These are phyloP conservation scores for Apiospora malaysiana DNA, from an alignment of 2,329 filamentous ascomycete species.

Conservation along the genomic window DNA sequence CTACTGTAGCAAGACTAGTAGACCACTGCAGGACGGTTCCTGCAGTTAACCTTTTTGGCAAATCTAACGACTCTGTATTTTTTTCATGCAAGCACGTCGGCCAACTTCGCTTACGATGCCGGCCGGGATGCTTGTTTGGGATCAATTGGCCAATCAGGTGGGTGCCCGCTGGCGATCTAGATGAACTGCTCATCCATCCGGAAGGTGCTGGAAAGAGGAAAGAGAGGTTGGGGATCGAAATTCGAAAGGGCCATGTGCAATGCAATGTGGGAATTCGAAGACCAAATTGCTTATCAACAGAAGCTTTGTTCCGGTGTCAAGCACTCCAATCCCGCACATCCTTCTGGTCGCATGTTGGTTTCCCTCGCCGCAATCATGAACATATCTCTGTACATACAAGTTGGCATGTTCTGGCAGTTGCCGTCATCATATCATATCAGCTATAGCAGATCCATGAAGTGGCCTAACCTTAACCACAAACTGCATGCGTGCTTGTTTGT, in stretches of 20 bases:
- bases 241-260: too few species aligned
- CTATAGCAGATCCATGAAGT: not conserved
- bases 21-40: not conserved
- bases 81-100: not conserved
- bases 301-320: not conserved
- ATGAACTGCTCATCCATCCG: not conserved
- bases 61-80: not conserved
- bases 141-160: not conserved
- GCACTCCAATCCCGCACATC: not conserved
- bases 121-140: not conserved
- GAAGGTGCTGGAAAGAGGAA: not conserved
- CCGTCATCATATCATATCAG: not conserved
- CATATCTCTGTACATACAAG: too few species aligned
- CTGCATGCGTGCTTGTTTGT: not conserved
- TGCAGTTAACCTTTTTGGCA: not conserved
- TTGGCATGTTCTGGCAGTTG: not conserved
- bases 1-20: not conserved
- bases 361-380: not conserved
- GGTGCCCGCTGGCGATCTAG: slow-evolving; percentile 2
- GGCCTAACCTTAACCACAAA: too few species aligned
- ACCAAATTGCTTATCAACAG: not conserved
- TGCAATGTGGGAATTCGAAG: not conserved
- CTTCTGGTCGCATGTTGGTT: not conserved
- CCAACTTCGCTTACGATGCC: not conserved
- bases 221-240: not conserved